Percentiles rank a stretch among this genome's conserved stretches.
Conservation (phyloP, 106 monocot genomes). For the Hemerocallis citrina region DNA sequence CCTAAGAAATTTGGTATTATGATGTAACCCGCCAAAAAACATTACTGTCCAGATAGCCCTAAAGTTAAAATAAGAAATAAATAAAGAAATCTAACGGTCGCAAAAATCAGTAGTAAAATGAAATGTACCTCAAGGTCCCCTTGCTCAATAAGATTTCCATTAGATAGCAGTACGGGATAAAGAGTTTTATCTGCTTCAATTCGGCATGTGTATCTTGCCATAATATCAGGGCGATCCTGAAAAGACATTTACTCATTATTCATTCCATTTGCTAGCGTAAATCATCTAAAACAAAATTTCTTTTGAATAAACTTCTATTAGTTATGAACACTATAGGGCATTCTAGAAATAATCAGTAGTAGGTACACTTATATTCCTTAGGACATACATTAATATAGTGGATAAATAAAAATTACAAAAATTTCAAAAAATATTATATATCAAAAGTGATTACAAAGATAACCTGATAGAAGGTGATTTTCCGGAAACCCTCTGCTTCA, state of each 20-base stretch:
- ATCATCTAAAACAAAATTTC: too few relatives aligned
- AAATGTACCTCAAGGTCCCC: slow-evolving; percentile 70
- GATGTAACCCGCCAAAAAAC: too few relatives aligned
- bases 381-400: too few relatives aligned
- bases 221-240: slow-evolving; percentile 96
- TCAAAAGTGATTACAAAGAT: neutral
- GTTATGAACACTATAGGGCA: too few relatives aligned
- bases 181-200: slow-evolving; percentile 85
- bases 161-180: slow-evolving; percentile 92
- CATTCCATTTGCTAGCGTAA: too few relatives aligned
- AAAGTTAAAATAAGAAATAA: neutral
- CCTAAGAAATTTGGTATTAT: too few relatives aligned
- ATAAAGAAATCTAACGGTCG: neutral
- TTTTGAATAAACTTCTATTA: too few relatives aligned
- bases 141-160: slow-evolving; percentile 87
- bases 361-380: too few relatives aligned
- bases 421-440: too few relatives aligned
- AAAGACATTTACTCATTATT: too few relatives aligned
- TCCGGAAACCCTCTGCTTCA: slow-evolving; percentile 96
- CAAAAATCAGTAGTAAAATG: neutral
- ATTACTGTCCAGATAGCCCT: neutral
- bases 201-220: slow-evolving; percentile 91
- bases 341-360: too few relatives aligned
- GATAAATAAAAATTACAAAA: too few relatives aligned
- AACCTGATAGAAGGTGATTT: slow-evolving; percentile 98